Evolutionary conservation across 129 eudicot species (phyloP).

Genomic region (Deinandra increscens): DNA sequence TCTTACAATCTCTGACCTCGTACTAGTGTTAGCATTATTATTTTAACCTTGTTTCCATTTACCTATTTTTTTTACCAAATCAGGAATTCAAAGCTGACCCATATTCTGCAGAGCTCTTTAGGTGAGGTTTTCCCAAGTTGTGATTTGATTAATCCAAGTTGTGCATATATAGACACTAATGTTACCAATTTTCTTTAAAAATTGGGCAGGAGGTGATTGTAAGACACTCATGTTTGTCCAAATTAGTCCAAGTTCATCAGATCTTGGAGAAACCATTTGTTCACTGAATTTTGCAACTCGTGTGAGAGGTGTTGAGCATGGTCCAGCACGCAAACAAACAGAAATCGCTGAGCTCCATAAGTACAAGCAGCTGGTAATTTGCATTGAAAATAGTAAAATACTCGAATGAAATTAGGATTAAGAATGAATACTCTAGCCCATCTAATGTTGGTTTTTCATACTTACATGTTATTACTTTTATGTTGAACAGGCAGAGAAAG

Average conservation of each 20-base stretch:
- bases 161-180: conserved; percentile 1
- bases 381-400: neutral
- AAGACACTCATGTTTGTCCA: conserved; percentile 97
- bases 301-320: conserved; percentile 92
- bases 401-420: neutral
- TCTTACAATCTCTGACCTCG: conserved; percentile 1
- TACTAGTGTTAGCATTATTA: neutral
- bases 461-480: neutral
- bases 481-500: conserved; percentile 69
- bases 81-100: conserved; percentile 99
- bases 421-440: neutral
- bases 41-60: conserved; percentile 9
- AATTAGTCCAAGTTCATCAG: conserved; percentile 72
- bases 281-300: conserved; percentile 95
- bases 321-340: conserved; percentile 89
- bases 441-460: neutral
- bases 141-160: conserved; percentile 2
- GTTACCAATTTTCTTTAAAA: neutral
- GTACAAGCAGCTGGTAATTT: conserved; percentile 86
- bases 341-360: conserved; percentile 71
- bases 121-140: conserved; percentile 41
- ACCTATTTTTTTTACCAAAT: conserved; percentile 17
- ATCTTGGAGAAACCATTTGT: conserved; percentile 90
- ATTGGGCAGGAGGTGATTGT: conserved; percentile 85
- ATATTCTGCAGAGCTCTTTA: conserved; percentile 92